Conservation (phyloP, 768 basidiomycete species). For the Udeniomyces megalosporus region DNA sequence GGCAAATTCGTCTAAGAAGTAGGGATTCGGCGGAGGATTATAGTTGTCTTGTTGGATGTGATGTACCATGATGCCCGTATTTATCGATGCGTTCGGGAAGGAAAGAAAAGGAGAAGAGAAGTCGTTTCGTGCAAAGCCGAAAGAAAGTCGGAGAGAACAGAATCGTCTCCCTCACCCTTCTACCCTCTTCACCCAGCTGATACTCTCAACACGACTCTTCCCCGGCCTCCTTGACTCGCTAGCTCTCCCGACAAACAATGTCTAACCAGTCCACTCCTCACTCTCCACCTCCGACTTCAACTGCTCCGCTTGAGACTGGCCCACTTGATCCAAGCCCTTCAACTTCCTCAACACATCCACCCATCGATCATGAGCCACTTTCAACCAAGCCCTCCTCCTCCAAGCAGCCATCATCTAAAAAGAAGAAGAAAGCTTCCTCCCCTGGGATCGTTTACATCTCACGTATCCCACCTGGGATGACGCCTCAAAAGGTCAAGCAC, state of each 20-base stretch:
- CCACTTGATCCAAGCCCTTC: no score
- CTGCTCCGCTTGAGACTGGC: no score
- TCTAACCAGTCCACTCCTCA: no score
- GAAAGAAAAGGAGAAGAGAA: not conserved
- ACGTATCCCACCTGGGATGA: slow-evolving; percentile 94
- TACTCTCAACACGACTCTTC: not conserved
- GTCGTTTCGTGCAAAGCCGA: not conserved
- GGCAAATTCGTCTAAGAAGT: no score
- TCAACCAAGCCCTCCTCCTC: not conserved
- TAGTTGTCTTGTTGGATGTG: no score
- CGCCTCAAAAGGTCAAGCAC: slow-evolving; percentile 85
- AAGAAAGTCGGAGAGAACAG: not conserved
- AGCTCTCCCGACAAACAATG: not conserved
- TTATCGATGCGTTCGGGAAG: no score
- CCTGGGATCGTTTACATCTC: slow-evolving; percentile 61
- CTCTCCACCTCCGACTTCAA: no score
- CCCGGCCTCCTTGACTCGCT: not conserved
- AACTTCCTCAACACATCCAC: not conserved
- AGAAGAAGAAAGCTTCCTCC: slow-evolving; percentile 4
- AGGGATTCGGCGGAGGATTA: no score
- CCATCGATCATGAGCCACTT: not conserved
- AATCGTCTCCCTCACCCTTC: not conserved
- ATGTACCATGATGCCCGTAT: no score
- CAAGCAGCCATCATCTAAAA: not conserved
- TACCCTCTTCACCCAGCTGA: not conserved